Evolutionary conservation across 371 early-diverging fungal species (phyloP), one percentile per base, ranked within the genome.

Genomic region (Zopfochytrium polystomum): DNA sequence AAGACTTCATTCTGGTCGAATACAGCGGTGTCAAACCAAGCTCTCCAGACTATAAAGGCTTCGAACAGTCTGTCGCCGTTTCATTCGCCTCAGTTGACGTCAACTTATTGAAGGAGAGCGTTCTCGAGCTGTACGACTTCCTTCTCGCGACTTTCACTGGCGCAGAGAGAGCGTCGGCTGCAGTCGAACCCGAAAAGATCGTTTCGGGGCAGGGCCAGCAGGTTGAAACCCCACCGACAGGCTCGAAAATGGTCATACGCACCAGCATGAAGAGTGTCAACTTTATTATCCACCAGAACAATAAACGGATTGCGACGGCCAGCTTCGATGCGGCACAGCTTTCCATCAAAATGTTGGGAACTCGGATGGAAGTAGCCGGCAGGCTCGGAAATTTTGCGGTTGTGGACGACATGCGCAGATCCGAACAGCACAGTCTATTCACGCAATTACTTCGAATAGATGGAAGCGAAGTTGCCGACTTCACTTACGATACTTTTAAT

Each of bases 401-500:
- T 18, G 82, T 84, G 0, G 77, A 78, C 45, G 75, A 77, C 9
- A 52, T 76, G 9, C 49, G n/a, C 11, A 63, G 70, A 34, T 26
- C 55, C 6, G 34, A 52, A 13, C 25, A 31, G 13, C 33, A 26
- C 1, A 32, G 52, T 11, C 48, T 26, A 26, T 59, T 49, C 53
- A 44, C 66, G 49, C 75, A 87, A 55, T 76, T 95, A 11, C 68
- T 97, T 31, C 82, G 83, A 0, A 91, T 96, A 56, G 90, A 93
- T 68, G 93, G 94, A 5, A 87, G 90, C 35, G 89, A 95, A 53
- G 75, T 92, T 20, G 93, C 92, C 6, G 89, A 91, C 60, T 85
- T 98, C 52, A 77, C 78, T 2, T 95, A 89, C 70, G 89, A 92
- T 60, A 91, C 91, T 0, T 93, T 80, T 71, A 79, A 84, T 31